Evolutionary conservation across 192 early-diverging fungal species (phyloP), one percentile per base, ranked within the genome.

Genomic region (Rhizoclosmatium sp.): DNA sequence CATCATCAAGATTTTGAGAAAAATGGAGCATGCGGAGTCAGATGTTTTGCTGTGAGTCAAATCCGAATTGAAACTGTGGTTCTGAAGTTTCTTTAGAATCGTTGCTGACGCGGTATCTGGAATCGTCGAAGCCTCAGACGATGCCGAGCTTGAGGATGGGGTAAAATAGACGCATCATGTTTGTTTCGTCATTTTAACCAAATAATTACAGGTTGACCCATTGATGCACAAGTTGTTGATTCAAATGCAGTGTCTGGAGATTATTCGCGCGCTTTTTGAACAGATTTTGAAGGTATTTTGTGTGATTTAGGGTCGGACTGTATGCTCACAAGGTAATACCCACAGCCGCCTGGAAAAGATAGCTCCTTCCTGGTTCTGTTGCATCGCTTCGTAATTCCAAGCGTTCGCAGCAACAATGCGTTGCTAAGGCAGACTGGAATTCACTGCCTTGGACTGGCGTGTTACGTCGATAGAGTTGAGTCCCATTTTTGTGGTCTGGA

Each of bases 361-460:
- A 16, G 45, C 16, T 70, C 68, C 12, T 78, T 78, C 68, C 66
- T 71, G 14, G 19, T 58, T 49, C 31, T 78, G 7, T 39, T 78
- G 5, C 77, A 78, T 21, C 19, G 69, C 4, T 70, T 78, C 68
- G 71, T 78, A 44, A 40, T 71, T 12, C 77, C 77, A 44, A 51
- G 65, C 31, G 59, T 70, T 40, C 48, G 68, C 4, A 78, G 69
- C 69, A n/a, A 31, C 3, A 70, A 78, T 47, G 41, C 47, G 39
- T 23, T 78, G n/a, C 45, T 95, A 45, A 90, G 92, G 54, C 92
- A 94, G 80, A 87, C 92, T 49, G 95, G 93, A 40, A 84, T 96
- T 46, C 92, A 95, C 65, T 96, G 95, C 75, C 86, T 96, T 65
- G 93, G 93, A 12, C 87, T 96, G 42, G 87, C 87, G 68, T 96